These are phyloP conservation scores for Globisporangium spiculum DNA, from an alignment of 352 stramenopile species.

Conservation along the genomic window DNA sequence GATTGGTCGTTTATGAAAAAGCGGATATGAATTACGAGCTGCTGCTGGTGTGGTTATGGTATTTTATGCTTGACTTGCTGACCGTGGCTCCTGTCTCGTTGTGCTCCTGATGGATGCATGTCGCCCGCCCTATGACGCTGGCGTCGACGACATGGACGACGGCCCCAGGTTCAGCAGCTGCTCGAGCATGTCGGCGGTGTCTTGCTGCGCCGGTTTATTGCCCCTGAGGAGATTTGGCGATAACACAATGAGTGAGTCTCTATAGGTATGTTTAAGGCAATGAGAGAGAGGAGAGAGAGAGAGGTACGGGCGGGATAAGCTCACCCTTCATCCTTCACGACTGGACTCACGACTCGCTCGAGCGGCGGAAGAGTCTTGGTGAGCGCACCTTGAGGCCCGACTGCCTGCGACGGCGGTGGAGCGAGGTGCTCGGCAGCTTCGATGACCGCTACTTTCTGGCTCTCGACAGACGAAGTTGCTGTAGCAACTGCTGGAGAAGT, in stretches of 20 bases:
- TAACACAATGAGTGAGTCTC: not conserved
- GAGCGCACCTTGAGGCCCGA: not conserved
- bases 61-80: not conserved
- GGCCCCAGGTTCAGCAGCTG: slow-evolving; percentile 11
- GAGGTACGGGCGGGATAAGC: not conserved
- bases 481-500: not conserved
- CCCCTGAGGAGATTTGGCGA: not conserved
- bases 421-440: slow-evolving; percentile 27
- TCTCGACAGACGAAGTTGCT: not conserved
- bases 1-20: not conserved
- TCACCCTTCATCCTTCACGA: slow-evolving; percentile 6
- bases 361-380: slow-evolving; percentile 7
- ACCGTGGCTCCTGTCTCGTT: not conserved
- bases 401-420: not conserved
- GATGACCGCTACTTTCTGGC: slow-evolving; percentile 29
- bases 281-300: not conserved
- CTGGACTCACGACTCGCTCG: not conserved
- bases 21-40: not conserved
- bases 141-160: not conserved
- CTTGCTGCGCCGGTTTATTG: not conserved
- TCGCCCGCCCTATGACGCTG: slow-evolving; percentile 2
- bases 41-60: no score
- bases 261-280: not conserved
- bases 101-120: not conserved
- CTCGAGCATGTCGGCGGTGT: slow-evolving; percentile 16